Base-by-base conservation (phyloP, 2,329 filamentous ascomycete genomes). In the Malbranchea zuffiana region DNA sequence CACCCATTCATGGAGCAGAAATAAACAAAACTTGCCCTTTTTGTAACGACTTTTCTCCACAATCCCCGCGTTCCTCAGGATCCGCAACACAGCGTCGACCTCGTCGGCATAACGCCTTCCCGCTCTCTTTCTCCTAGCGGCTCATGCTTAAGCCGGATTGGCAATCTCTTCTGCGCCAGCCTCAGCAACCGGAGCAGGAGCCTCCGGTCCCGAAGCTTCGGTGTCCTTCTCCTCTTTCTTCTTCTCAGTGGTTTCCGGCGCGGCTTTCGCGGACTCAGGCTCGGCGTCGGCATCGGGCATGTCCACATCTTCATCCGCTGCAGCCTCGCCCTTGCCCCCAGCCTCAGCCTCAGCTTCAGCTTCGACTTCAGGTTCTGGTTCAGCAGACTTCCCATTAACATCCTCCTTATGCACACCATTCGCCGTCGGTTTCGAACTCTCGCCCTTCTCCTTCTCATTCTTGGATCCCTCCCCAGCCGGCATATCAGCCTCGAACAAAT, bases 401-500 rank as follows among this genome's bases (percentile, higher is more conserved):
- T 49, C 45, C 32, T 53, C 49, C 42, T 44, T 47, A 37, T 57
- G 48, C 24, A 60, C 50, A 13, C 62, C 63, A 28, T 66, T 65
- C n/a, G 59, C 53, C 27, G 57, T 57, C 11, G 59, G 40, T 30
- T 47, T 47, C 4, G 23, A 36, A 4, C 45, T 37, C 12, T 38
- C 40, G 19, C 41, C 37, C 25, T 37, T 40, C 3, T 46, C 39
- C 12, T 38, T 40, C 20, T 43, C 37, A 28, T 37, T 40, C 3
- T 41, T 35, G 6, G 60, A 55, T 4, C 55, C 53, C 7, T 54
- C 47, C 6, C 67, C 54, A 7, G 64, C 53, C 6, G 59, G 60
- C 19, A 63, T 60, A 31, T 80, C 79, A 11, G 63, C 66, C 21
- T 74, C 74, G n/a, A 96, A 69, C 23, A 85, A 71, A 57, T 82